These are phyloP conservation scores for Magnolia officinalis DNA, from an alignment of 164 flowering plant genomes.

Conservation along the genomic window DNA sequence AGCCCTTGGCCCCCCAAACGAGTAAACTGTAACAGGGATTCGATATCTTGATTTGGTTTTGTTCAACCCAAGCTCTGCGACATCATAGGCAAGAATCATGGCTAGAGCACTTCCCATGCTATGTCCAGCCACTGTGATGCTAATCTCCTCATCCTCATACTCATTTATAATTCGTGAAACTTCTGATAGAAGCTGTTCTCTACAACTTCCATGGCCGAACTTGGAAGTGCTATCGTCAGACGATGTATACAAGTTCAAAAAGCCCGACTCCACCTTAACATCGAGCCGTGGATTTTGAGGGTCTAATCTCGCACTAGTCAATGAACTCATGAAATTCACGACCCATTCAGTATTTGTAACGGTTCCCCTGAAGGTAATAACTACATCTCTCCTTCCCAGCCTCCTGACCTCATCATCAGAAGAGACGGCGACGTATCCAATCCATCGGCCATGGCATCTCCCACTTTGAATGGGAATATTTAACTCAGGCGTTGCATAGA, in stretches of 20 bases:
- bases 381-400: constrained; percentile 68
- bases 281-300: constrained; percentile 48
- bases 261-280: constrained; percentile 55
- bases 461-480: constrained; percentile 42
- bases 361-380: constrained; percentile 69
- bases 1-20: constrained; percentile 80
- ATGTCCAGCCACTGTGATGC: constrained; percentile 73
- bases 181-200: constrained; percentile 37
- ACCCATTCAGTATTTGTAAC: constrained; percentile 72
- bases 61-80: constrained; percentile 67
- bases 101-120: constrained; percentile 89
- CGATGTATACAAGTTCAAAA: constrained; percentile 29
- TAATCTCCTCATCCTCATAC: constrained; percentile 52
- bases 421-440: constrained; percentile 73
- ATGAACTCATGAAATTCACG: constrained; percentile 63
- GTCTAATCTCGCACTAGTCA: constrained; percentile 63
- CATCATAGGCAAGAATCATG: constrained; percentile 67
- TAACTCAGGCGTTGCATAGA: constrained; percentile 67
- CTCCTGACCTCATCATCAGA: constrained; percentile 37
- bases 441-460: constrained; percentile 47
- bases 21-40: constrained; percentile 59
- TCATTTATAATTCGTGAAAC: constrained; percentile 18
- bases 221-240: constrained; percentile 21
- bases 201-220: constrained; percentile 29
- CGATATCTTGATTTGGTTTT: constrained; percentile 1